Evolutionary conservation across 257 asterid genomes (phyloP).

Genomic region (Solanum chaucha): DNA sequence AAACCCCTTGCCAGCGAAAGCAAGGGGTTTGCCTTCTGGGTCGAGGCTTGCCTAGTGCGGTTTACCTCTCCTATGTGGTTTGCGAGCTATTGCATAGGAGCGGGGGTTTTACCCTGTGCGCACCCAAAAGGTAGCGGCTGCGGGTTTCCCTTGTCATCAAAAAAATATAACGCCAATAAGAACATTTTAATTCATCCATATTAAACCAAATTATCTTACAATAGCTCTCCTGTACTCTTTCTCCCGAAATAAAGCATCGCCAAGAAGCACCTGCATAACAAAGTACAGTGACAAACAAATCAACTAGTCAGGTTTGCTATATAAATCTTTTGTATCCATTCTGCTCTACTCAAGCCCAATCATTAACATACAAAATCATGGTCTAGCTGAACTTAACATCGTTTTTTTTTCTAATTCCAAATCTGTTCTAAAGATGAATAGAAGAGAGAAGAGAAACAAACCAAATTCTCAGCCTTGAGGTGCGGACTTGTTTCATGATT

Average conservation of each 20-base stretch:
- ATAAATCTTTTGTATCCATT: background rate
- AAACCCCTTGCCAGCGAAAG: no score
- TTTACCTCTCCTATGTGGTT: no score
- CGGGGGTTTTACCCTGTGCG: no score
- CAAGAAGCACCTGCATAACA: slow-evolving; percentile 58
- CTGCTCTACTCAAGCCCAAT: background rate
- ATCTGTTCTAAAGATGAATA: background rate
- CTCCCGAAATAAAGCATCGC: slow-evolving; percentile 65
- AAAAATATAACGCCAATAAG: no score
- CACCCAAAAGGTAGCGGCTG: no score
- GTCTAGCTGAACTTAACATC: background rate
- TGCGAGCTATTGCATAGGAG: no score
- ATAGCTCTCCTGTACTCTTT: slow-evolving; percentile 79
- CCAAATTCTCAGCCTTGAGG: slow-evolving; percentile 85
- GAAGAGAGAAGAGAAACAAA: slow-evolving; percentile 11
- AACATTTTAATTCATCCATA: background rate
- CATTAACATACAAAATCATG: background rate
- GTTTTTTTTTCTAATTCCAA: background rate
- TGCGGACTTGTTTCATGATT: slow-evolving; percentile 71
- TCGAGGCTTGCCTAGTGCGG: no score
- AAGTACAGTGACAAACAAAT: background rate
- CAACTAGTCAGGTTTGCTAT: background rate
- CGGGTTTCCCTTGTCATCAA: no score
- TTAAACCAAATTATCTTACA: slow-evolving; percentile 37
- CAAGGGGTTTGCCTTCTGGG: no score